phyloP scores from a whole-genome alignment of 495 filamentous ascomycete species.

The Mycothermus thermophilus region DNA sequence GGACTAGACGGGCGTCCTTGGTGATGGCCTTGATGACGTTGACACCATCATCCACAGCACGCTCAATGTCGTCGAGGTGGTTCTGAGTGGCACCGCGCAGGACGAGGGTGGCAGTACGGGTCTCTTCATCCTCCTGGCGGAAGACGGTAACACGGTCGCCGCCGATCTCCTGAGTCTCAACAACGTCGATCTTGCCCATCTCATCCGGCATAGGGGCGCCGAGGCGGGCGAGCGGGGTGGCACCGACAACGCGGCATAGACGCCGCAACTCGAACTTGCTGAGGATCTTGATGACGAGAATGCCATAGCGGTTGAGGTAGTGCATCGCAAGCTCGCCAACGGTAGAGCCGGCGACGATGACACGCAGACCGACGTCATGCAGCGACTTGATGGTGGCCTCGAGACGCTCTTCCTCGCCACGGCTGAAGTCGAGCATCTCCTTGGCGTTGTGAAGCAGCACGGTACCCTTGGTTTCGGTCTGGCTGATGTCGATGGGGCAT shows the following conservation, averaged over 20 bases:
- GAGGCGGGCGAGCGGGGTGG: slow-evolving; percentile 84
- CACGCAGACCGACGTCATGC: slow-evolving; percentile 81
- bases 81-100: slow-evolving; percentile 95
- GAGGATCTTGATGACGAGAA: slow-evolving; percentile 91
- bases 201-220: slow-evolving; percentile 99
- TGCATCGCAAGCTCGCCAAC: slow-evolving; percentile 93
- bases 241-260: slow-evolving; percentile 90
- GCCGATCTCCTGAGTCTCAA: slow-evolving; percentile 96
- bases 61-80: slow-evolving; percentile 92
- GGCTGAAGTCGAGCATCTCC: slow-evolving; percentile 97
- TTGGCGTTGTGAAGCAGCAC: slow-evolving; percentile 95
- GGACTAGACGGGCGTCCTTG: slow-evolving; percentile 77
- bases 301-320: slow-evolving; percentile 93
- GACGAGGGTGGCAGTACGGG: slow-evolving; percentile 87
- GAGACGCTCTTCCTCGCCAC: slow-evolving; percentile 86
- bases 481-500: slow-evolving; percentile 87
- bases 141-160: slow-evolving; percentile 98
- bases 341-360: slow-evolving; percentile 78
- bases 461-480: slow-evolving; percentile 99
- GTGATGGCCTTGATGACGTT: slow-evolving; percentile 99
- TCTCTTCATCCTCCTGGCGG: slow-evolving; percentile 85
- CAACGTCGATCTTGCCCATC: slow-evolving; percentile 89
- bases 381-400: slow-evolving; percentile 88
- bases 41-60: slow-evolving; percentile 95
- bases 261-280: slow-evolving; percentile 95